Evolutionary conservation across 1,139 yeast species (phyloP).

Genomic region (Yamadazyma buinensis): DNA sequence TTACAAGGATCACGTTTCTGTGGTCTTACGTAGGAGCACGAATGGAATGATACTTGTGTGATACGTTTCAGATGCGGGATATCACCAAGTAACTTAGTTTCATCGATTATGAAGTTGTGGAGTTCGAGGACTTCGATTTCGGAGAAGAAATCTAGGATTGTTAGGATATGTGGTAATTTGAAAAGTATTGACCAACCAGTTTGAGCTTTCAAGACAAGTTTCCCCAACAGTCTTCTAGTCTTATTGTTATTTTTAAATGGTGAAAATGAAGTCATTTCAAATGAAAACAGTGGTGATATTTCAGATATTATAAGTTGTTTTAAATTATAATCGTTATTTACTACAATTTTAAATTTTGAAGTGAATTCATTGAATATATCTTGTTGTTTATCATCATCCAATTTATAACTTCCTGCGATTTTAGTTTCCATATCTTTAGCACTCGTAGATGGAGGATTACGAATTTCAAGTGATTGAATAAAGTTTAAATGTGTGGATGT

Average conservation of each 20-base stretch:
- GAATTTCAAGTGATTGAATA: constrained; percentile 22
- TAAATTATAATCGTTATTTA: constrained; percentile 32
- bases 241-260: constrained; percentile 5
- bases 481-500: constrained; percentile 31
- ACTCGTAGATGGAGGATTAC: constrained; percentile 32
- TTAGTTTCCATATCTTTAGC: constrained; percentile 22
- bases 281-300: constrained; percentile 50
- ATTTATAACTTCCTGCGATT: constrained; percentile 38
- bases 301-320: constrained; percentile 30
- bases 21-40: constrained; percentile 25
- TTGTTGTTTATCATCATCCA: constrained; percentile 22
- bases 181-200: constrained; percentile 44
- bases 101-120: constrained; percentile 47
- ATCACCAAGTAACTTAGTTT: constrained; percentile 12
- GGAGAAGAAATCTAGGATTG: constrained; percentile 40
- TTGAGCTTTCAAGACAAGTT: constrained; percentile 35
- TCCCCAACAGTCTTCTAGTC: constrained; percentile 20
- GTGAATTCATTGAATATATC: constrained; percentile 26
- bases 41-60: constrained; percentile 17
- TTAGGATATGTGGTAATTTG: constrained; percentile 27
- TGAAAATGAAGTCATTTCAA: constrained; percentile 13
- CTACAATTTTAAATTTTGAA: constrained; percentile 19
- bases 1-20: constrained; percentile 14
- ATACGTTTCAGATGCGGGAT: constrained; percentile 10
- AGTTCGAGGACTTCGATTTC: constrained; percentile 40